Conservation (phyloP, 176 grass and related monocot species). For the Phoenix dactylifera region DNA sequence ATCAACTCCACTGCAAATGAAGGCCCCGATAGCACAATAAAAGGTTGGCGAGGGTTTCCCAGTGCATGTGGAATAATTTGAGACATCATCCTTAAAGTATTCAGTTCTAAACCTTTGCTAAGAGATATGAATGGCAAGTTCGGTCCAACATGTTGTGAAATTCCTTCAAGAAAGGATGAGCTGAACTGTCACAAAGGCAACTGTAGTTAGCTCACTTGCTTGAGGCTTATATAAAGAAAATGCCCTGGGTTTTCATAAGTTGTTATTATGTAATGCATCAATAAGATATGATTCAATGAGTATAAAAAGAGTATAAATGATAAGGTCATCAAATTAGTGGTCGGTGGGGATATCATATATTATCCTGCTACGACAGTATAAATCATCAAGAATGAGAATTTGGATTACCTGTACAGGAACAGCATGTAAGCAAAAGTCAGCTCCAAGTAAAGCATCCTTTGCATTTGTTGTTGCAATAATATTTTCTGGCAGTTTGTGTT, state of each 20-base stretch:
- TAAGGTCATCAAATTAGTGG: no score
- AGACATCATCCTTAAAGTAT: constrained; percentile 88
- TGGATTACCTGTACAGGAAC: constrained; percentile 86
- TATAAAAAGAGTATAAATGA: no score
- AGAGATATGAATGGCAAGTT: constrained; percentile 95
- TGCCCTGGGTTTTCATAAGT: no score
- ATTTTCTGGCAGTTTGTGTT: constrained; percentile 69
- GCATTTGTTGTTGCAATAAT: constrained; percentile 71
- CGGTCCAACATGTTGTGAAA: constrained; percentile 70
- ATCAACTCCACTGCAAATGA: constrained; percentile 91
- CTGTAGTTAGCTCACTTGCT: background rate
- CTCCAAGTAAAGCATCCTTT: constrained; percentile 64
- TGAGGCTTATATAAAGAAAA: no score
- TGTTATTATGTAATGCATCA: no score
- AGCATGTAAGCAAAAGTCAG: constrained; percentile 95
- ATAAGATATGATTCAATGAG: no score
- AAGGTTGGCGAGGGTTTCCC: constrained; percentile 59
- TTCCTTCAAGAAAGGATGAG: constrained; percentile 70
- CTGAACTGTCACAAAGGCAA: constrained; percentile 78
- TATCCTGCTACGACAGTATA: no score
- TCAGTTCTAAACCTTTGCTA: constrained; percentile 86
- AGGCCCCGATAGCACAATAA: constrained; percentile 73
- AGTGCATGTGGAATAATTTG: constrained; percentile 77
- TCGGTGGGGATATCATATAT: no score
- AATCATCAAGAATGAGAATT: constrained; percentile 9